Conservation (phyloP, 2,329 filamentous ascomycete genomes). For the Plectosphaerella cucumerina region DNA sequence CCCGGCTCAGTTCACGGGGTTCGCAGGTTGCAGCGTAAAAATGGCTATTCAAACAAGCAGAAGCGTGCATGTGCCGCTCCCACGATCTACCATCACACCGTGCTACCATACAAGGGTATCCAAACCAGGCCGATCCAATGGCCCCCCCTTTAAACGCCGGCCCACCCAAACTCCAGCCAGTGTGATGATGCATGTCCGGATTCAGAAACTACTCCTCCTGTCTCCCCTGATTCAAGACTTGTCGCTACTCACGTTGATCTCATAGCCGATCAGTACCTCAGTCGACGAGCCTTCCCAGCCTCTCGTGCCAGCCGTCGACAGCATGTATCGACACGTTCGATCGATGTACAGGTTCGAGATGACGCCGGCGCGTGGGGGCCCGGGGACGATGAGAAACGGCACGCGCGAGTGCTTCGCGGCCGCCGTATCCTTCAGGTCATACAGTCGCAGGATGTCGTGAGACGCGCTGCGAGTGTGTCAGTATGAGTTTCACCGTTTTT, state of each 20-base stretch:
- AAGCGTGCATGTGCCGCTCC: too few species aligned
- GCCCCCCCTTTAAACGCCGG: not conserved
- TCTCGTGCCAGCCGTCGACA: constrained; percentile 84
- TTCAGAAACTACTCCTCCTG: not conserved
- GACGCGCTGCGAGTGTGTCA: constrained; percentile 60
- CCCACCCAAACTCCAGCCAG: not conserved
- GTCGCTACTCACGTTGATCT: constrained; percentile 53
- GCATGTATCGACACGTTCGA: constrained; percentile 82
- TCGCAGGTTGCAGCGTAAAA: too few species aligned
- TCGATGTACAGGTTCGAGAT: constrained; percentile 85
- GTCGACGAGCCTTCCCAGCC: constrained; percentile 92
- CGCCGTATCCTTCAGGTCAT: constrained; percentile 71
- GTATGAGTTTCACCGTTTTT: not conserved
- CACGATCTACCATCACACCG: too few species aligned
- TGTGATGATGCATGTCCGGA: not conserved
- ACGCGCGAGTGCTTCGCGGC: constrained; percentile 71
- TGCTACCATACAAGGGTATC: too few species aligned
- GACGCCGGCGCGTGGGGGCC: constrained; percentile 76
- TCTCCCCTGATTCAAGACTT: constrained; percentile 5
- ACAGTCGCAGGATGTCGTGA: constrained; percentile 88
- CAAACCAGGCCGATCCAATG: too few species aligned
- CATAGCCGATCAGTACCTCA: constrained; percentile 90
- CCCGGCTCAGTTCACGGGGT: too few species aligned
- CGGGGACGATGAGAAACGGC: constrained; percentile 94
- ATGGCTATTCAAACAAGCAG: too few species aligned